Base-by-base conservation (phyloP, 1,284 basidiomycete genomes). In the Sanguinoderma infundibulare region DNA sequence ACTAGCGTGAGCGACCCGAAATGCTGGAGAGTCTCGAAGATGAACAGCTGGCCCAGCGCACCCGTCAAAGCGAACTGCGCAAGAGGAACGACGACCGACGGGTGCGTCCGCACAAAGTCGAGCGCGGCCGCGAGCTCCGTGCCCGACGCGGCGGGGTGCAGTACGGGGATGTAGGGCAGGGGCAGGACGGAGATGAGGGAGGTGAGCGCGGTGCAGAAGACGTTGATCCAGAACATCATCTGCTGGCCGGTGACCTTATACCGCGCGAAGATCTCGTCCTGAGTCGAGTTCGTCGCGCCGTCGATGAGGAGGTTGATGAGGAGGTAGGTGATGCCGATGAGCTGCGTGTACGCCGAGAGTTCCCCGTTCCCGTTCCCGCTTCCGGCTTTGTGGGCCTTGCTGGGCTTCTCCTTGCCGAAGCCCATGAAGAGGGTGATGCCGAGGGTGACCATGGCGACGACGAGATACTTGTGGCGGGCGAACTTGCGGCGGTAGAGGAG, bases 161-260 rank as follows among this genome's bases (percentile, higher is more conserved):
- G 81, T 63, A 87, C 87, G n/a, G 88, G 91, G 64, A 94, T 90
- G 67, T 90, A 84, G 3, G 91, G 88, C 38, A 91, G 77, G 2
- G 90, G 88, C 26, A 95, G 82, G 2, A 89, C 75, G 12, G 90
- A 87, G 36, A 95, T 82, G 36, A 85, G 73, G 5, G 84, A 77
- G 8, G 89, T 88, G 63, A 95, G 76, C 39, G 87, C 51, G 1
- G 94, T 92, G 73, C 90, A 90, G 77, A 95, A 90, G 32, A 90
- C 71, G 74, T 97, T 97, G 77, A 98, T 98, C 87, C 90, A 97
- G 74, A 99, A 90, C 98, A 99, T 99, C 96, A 99, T 98, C 75
- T 99, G 97, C 74, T 98, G 96, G 4, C 98, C 98, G 0, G 90
- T 87, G 22, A 96, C 87, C 40, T 85, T 83, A 77, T 89, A 87